phyloP scores from a whole-genome alignment of 78 protist genomes.

The Creolimax fragrantissima region DNA sequence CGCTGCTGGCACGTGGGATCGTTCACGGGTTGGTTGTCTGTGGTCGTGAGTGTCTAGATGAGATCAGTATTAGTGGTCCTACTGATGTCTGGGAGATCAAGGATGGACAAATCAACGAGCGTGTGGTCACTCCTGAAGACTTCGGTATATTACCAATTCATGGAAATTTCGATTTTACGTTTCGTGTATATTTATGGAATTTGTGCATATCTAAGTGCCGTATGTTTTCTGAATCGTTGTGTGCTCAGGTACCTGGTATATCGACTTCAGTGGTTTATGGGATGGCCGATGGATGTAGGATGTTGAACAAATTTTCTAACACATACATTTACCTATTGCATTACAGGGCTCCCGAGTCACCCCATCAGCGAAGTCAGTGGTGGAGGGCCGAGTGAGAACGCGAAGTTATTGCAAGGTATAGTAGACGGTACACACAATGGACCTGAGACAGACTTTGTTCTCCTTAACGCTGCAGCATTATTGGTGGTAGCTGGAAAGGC shows the following conservation, averaged over 20 bases:
- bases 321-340: background rate
- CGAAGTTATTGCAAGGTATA: background rate
- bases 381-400: slow-evolving; percentile 22
- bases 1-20: background rate
- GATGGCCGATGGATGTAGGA: too few relatives aligned
- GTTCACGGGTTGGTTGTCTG: slow-evolving; percentile 13
- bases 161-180: too few relatives aligned
- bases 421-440: background rate
- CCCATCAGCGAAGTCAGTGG: slow-evolving; percentile 8
- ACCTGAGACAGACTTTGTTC: slow-evolving; percentile 24
- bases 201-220: too few relatives aligned
- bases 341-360: background rate
- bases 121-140: slow-evolving; percentile 5
- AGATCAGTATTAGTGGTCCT: slow-evolving; percentile 27
- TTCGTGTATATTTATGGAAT: too few relatives aligned
- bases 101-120: background rate
- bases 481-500: slow-evolving; percentile 26
- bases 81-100: slow-evolving; percentile 34
- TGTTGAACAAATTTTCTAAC: too few relatives aligned
- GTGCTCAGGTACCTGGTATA: too few relatives aligned
- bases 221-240: too few relatives aligned
- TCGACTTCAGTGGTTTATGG: too few relatives aligned
- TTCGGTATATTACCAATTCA: slow-evolving; percentile 28
- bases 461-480: slow-evolving; percentile 36
- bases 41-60: slow-evolving; percentile 36